Conservation (phyloP, 2,329 filamentous ascomycete genomes). For the Sclerotinia glacialis region DNA sequence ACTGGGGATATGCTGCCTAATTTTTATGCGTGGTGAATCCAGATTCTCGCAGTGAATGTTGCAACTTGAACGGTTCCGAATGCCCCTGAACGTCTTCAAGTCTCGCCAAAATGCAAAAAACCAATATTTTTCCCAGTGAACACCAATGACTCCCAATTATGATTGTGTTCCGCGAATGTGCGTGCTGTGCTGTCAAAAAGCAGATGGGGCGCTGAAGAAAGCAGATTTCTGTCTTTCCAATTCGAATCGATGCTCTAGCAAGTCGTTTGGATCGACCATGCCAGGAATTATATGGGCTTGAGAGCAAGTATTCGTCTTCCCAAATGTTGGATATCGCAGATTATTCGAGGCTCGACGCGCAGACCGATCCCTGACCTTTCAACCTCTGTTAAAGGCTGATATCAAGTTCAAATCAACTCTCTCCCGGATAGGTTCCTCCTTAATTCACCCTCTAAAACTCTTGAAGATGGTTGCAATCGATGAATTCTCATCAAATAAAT, state of each 20-base stretch:
- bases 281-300: not conserved
- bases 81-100: not conserved
- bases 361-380: not conserved
- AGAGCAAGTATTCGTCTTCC: not conserved
- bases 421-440: not conserved
- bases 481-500: not conserved
- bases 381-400: not conserved
- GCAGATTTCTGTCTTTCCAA: not conserved
- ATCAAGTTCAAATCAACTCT: not conserved
- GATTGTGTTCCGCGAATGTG: not conserved
- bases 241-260: not conserved
- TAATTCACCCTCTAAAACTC: not conserved
- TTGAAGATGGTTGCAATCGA: not conserved
- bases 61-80: not conserved
- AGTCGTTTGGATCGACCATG: not conserved
- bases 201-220: not conserved
- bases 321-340: not conserved
- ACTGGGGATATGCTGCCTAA: not conserved
- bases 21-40: not conserved
- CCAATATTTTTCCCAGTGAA: not conserved
- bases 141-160: conserved; percentile 6
- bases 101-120: not conserved
- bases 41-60: not conserved
- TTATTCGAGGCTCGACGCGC: conserved; percentile 11
- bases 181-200: not conserved